phyloP scores from a whole-genome alignment of 768 basidiomycete genomes.

The Pleurotus giganteus region DNA sequence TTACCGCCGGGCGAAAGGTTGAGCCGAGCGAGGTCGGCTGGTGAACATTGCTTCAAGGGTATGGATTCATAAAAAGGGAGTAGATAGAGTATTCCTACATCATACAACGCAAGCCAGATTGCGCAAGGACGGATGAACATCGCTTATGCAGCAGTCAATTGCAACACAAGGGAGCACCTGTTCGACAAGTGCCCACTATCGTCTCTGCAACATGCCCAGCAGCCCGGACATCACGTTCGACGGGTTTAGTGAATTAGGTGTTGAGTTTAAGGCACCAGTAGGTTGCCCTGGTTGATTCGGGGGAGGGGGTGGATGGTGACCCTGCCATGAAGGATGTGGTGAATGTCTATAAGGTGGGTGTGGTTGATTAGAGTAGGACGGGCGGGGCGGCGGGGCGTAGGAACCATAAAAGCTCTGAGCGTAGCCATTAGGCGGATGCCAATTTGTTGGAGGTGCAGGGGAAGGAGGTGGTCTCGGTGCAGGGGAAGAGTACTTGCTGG shows the following conservation, averaged over 20 bases:
- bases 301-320: conserved; percentile 4
- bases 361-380: conserved; percentile 4
- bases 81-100: too few species aligned
- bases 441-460: conserved; percentile 10
- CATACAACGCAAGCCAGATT: not conserved
- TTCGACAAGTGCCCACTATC: not conserved
- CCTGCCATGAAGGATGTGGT: not conserved
- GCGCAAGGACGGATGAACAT: too few species aligned
- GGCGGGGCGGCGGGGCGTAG: conserved; percentile 10
- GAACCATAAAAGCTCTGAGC: conserved; percentile 9
- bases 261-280: not conserved
- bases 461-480: conserved; percentile 19
- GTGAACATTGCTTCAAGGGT: too few species aligned
- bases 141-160: too few species aligned
- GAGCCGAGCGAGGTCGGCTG: too few species aligned
- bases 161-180: not conserved
- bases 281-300: conserved; percentile 1
- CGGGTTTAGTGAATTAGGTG: not conserved
- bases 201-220: conserved; percentile 2
- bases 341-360: not conserved
- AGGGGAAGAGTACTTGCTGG: conserved; percentile 33
- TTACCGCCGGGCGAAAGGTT: too few species aligned
- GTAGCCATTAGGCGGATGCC: not conserved
- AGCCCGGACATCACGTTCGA: conserved; percentile 6
- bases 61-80: too few species aligned